Conservation (phyloP, 192 early-diverging fungal genomes). For the Coemansia sp. region DNA sequence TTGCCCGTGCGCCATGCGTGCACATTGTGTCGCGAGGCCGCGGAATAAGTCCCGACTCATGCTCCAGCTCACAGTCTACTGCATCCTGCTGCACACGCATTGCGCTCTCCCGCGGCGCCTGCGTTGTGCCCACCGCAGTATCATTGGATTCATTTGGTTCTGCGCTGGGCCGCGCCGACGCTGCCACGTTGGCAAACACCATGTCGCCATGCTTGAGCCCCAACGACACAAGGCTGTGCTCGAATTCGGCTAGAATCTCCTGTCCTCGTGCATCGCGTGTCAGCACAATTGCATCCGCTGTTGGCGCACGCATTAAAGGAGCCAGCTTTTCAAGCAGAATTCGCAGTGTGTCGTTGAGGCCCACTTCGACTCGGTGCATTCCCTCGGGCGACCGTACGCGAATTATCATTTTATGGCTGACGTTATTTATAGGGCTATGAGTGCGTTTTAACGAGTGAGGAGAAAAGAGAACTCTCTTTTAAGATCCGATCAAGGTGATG, state of each 20-base stretch:
- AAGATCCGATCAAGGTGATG: no score
- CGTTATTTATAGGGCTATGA: neutral
- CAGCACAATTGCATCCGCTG: constrained; percentile 35
- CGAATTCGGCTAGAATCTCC: constrained; percentile 36
- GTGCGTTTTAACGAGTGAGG: neutral
- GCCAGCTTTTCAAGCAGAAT: constrained; percentile 31
- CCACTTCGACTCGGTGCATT: constrained; percentile 45
- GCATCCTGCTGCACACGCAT: constrained; percentile 57
- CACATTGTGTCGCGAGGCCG: constrained; percentile 79
- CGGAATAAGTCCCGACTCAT: constrained; percentile 78
- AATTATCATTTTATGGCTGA: constrained; percentile 27
- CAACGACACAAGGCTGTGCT: constrained; percentile 27
- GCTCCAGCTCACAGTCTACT: constrained; percentile 79
- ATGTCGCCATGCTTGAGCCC: constrained; percentile 47
- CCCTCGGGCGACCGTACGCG: constrained; percentile 45
- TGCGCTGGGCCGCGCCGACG: constrained; percentile 30
- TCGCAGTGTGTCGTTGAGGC: constrained; percentile 26
- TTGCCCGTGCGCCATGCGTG: constrained; percentile 33
- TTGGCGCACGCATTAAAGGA: constrained; percentile 27
- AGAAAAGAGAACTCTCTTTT: neutral
- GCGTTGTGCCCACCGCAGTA: neutral
- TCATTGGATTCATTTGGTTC: constrained; percentile 2
- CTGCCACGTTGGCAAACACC: constrained; percentile 30
- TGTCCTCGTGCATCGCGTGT: constrained; percentile 23
- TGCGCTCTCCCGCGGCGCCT: constrained; percentile 5